Evolutionary conservation across 106 monocot genomes (phyloP).

Genomic region (Allium sativum): DNA sequence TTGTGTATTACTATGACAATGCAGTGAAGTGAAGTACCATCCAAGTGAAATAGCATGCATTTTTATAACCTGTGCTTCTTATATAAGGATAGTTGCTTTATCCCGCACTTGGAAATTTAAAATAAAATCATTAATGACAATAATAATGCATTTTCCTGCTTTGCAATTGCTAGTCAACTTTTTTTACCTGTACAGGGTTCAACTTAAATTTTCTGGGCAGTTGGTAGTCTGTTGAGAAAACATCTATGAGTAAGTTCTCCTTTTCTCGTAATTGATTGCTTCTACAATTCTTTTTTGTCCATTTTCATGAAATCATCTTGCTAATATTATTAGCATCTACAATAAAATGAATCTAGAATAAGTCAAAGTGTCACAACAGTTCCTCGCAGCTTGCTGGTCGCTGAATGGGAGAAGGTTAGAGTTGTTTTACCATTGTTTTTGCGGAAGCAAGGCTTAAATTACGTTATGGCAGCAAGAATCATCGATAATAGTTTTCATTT

Average conservation of each 20-base stretch:
- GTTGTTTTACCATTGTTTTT: conserved; percentile 76
- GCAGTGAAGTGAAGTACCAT: too few species aligned
- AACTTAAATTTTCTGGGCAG: conserved; percentile 11
- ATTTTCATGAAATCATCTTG: background rate
- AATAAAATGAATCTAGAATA: conserved; percentile 35
- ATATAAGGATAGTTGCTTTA: too few species aligned
- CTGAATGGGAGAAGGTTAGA: conserved; percentile 93
- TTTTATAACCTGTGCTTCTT: too few species aligned
- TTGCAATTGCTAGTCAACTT: too few species aligned
- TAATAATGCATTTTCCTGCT: too few species aligned
- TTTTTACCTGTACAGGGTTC: conserved; percentile 19
- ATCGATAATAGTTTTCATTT: too few species aligned
- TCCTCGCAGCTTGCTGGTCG: conserved; percentile 49
- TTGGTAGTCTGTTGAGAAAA: conserved; percentile 29
- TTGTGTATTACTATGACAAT: too few species aligned
- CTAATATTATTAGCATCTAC: too few species aligned
- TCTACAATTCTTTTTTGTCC: background rate
- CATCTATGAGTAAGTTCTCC: conserved; percentile 18
- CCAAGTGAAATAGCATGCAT: too few species aligned
- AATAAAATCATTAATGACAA: too few species aligned
- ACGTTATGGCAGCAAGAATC: conserved; percentile 62
- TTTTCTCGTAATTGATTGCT: background rate
- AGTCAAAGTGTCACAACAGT: conserved; percentile 24
- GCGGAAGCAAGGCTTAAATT: conserved; percentile 76
- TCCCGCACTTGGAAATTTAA: too few species aligned